Evolutionary conservation across 2,329 filamentous ascomycete species (phyloP).

Genomic region (Apiospora marii): DNA sequence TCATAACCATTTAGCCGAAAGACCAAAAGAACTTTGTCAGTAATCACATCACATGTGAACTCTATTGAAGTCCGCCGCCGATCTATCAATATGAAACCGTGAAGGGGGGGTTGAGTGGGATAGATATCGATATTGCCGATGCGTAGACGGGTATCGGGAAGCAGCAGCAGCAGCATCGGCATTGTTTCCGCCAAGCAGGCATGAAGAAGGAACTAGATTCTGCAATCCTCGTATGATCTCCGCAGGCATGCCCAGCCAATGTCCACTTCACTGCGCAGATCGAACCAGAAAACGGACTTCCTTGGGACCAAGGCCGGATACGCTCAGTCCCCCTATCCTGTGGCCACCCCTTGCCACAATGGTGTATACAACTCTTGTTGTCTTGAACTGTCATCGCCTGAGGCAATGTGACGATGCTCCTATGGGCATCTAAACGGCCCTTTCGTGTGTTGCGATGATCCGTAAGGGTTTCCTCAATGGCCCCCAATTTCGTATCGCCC

Average conservation of each 20-base stretch:
- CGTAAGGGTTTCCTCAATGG: not conserved
- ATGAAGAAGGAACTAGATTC: not conserved
- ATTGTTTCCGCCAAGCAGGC: not conserved
- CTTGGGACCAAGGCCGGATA: not conserved
- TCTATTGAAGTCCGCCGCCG: not conserved
- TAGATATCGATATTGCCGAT: not conserved
- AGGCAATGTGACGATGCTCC: not conserved
- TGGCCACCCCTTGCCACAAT: not conserved
- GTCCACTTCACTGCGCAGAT: not conserved
- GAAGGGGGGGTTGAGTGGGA: not conserved
- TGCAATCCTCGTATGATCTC: not conserved
- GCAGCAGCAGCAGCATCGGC: not conserved
- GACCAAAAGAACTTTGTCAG: not conserved
- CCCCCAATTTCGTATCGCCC: not conserved
- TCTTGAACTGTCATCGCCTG: not conserved
- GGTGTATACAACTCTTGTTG: not conserved
- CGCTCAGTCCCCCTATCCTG: not conserved
- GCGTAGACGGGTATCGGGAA: not conserved
- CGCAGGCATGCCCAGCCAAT: not conserved
- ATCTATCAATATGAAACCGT: not conserved
- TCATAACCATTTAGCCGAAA: not conserved
- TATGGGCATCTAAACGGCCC: not conserved
- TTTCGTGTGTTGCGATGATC: not conserved
- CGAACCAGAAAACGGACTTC: not conserved
- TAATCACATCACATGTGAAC: slow-evolving; percentile 1